These are phyloP conservation scores for Penicillium argentinense DNA, from an alignment of 495 filamentous ascomycete species.

Conservation along the genomic window DNA sequence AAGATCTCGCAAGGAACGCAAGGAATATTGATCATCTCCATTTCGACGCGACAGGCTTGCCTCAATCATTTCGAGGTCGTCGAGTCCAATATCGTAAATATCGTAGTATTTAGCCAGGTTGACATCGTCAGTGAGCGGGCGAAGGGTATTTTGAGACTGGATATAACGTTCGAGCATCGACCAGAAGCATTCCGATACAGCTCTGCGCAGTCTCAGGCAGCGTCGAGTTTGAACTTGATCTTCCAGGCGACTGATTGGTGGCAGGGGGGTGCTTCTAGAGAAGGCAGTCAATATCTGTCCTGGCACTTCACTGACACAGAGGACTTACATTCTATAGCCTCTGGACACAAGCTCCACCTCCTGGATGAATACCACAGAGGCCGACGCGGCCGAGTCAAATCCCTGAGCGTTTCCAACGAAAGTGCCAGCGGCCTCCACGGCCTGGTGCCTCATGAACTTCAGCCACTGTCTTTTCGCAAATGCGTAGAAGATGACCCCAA, in stretches of 20 bases:
- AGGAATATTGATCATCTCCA: slow-evolving; percentile 71
- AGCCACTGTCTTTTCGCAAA: slow-evolving; percentile 83
- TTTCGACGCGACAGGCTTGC: slow-evolving; percentile 59
- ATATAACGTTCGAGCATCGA: slow-evolving; percentile 69
- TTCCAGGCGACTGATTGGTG: slow-evolving; percentile 80
- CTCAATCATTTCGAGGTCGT: slow-evolving; percentile 69
- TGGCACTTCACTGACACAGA: neutral
- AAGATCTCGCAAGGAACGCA: slow-evolving; percentile 75
- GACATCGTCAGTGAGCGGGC: slow-evolving; percentile 69
- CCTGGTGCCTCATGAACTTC: slow-evolving; percentile 75
- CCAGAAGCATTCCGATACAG: slow-evolving; percentile 65
- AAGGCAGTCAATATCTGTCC: neutral
- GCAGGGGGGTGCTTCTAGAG: slow-evolving; percentile 77
- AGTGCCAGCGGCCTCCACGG: slow-evolving; percentile 67
- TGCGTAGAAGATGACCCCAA: slow-evolving; percentile 61
- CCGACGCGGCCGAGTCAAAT: slow-evolving; percentile 76
- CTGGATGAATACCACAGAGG: slow-evolving; percentile 84
- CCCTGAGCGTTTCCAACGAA: slow-evolving; percentile 78
- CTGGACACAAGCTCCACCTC: slow-evolving; percentile 95
- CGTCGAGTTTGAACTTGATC: slow-evolving; percentile 73
- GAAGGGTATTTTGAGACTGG: slow-evolving; percentile 63
- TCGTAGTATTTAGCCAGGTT: slow-evolving; percentile 89
- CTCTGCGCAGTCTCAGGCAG: slow-evolving; percentile 74
- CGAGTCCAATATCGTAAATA: slow-evolving; percentile 83
- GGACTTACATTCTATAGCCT: slow-evolving; percentile 81